Evolutionary conservation across 2,329 filamentous ascomycete genomes (phyloP).

Genomic region (Aspergillus persii): DNA sequence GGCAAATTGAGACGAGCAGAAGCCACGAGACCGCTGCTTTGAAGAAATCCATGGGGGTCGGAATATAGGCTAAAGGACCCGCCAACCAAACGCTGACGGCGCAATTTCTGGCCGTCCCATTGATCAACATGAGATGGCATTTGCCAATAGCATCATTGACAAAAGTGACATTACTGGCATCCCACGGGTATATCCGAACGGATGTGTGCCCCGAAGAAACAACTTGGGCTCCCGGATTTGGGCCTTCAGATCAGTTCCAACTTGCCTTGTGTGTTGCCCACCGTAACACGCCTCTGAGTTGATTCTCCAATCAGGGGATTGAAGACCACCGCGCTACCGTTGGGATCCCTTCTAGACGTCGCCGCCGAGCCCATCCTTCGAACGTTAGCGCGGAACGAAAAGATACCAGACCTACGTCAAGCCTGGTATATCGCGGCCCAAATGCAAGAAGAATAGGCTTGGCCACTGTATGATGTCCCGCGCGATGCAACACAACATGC

Average conservation of each 20-base stretch:
- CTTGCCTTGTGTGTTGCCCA: background rate
- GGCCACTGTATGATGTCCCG: background rate
- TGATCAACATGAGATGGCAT: background rate
- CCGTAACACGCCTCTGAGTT: background rate
- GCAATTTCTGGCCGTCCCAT: background rate
- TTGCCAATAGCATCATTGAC: background rate
- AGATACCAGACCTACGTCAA: background rate
- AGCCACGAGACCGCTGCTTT: background rate
- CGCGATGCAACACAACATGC: slow-evolving; percentile 9
- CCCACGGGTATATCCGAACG: background rate
- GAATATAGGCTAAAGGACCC: background rate
- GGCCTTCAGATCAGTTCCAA: background rate
- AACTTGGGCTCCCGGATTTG: background rate
- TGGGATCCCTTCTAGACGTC: background rate
- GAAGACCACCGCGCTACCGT: background rate
- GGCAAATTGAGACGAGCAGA: background rate
- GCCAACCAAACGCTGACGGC: background rate
- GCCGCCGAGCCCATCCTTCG: background rate
- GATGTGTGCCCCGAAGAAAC: background rate
- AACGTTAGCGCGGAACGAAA: background rate
- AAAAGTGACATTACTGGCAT: background rate
- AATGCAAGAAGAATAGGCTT: background rate
- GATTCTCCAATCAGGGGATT: background rate
- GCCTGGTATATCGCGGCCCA: background rate
- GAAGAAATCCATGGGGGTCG: background rate